phyloP scores from a whole-genome alignment of 2,329 filamentous ascomycete genomes.

The Ceratocystis ficicola region DNA sequence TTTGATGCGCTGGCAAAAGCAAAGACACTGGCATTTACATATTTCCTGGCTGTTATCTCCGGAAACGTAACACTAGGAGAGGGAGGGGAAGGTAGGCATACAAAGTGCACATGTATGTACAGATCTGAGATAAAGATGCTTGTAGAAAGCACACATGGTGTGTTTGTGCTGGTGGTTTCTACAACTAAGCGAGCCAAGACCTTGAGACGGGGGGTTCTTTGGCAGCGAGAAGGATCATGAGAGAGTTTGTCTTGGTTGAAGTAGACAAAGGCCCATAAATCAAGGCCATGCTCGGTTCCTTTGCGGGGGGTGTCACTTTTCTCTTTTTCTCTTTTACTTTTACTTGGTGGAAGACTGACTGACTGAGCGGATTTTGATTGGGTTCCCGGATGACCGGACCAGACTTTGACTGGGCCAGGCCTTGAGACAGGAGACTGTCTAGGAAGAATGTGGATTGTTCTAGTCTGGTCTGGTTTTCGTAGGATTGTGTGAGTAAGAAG shows the following conservation, averaged over 20 bases:
- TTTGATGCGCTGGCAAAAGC: neutral
- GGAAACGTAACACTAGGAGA: neutral
- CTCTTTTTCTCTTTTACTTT: neutral
- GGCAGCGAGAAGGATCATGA: neutral
- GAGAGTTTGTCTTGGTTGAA: conserved; percentile 1
- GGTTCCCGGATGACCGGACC: too few species aligned
- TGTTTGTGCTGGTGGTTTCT: neutral
- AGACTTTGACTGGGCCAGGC: too few species aligned
- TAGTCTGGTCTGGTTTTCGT: too few species aligned
- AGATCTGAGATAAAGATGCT: neutral
- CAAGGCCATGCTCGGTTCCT: neutral
- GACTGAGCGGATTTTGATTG: too few species aligned
- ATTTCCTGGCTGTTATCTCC: neutral
- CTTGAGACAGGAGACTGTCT: too few species aligned
- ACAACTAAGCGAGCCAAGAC: neutral
- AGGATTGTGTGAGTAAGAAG: too few species aligned
- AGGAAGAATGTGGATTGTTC: too few species aligned
- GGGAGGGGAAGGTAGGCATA: too few species aligned
- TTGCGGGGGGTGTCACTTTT: neutral
- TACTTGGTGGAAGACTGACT: too few species aligned
- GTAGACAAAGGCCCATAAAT: neutral
- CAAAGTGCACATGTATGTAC: neutral
- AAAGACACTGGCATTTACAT: neutral
- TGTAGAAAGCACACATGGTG: neutral
- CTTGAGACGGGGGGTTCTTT: neutral